Conservation (phyloP, 2,329 filamentous ascomycete species). For the Acephala macrosclerotiorum region DNA sequence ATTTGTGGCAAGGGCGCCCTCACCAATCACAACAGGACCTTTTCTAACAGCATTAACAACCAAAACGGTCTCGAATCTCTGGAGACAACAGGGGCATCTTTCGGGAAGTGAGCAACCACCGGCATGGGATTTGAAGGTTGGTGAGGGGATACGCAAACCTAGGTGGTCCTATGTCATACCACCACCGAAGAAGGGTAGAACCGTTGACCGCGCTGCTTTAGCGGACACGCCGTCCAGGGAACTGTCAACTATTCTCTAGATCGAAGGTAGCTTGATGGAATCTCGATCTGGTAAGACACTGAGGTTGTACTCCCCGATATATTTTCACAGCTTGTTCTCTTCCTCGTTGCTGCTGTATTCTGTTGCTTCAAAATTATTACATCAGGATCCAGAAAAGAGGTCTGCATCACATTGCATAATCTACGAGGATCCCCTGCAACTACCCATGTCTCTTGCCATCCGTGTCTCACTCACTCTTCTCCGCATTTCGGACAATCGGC, state of each 20-base stretch:
- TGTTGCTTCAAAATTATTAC: not conserved
- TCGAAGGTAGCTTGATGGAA: not conserved
- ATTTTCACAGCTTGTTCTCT: not conserved
- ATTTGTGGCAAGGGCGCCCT: not conserved
- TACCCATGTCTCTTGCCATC: not conserved
- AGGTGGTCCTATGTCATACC: not conserved
- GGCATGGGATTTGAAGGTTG: not conserved
- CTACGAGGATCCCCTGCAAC: not conserved
- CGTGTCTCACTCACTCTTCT: not conserved
- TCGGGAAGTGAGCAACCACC: slow-evolving; percentile 2
- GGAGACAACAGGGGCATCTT: not conserved
- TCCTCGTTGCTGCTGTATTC: not conserved
- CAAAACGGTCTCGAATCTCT: not conserved
- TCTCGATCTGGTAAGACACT: not conserved
- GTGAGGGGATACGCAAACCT: not conserved
- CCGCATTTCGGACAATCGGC: slow-evolving; percentile 4
- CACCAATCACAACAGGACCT: not conserved
- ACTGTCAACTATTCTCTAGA: not conserved
- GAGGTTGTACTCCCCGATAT: not conserved
- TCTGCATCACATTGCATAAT: not conserved
- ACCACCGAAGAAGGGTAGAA: not conserved
- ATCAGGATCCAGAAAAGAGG: too few relatives aligned
- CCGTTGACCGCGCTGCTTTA: not conserved
- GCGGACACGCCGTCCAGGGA: not conserved
- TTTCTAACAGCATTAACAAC: slow-evolving; percentile 2